Evolutionary conservation across 352 stramenopile species (phyloP), one percentile per base, ranked within the genome.

Genomic region (Pythium phragmitis): DNA sequence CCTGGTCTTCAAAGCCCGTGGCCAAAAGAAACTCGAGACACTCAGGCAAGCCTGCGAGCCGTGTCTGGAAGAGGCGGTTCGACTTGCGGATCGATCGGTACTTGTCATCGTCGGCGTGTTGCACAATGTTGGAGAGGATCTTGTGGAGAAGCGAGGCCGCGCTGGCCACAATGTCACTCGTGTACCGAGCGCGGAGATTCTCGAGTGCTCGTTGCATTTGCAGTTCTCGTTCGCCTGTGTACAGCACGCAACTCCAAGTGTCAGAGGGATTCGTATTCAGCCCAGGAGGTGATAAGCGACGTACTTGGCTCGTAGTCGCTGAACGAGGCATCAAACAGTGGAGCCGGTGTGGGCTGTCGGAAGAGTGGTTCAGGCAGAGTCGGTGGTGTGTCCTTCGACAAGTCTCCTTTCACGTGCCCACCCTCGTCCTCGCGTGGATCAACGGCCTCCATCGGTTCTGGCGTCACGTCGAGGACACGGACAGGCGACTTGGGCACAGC

Each of bases 41-140:
- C 55, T 87, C 76, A 2, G 80, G 81, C 33, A 82, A 77, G 23
- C 23, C 62, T 16, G 73, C 76, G 9, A 94, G 68, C 11, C 77
- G 75, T 1, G 68, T 63, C 7, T 74, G 66, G 30, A 94, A 90
- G 14, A 90, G 50, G 7, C 72, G 74, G 61, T 91, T 94, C 13
- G 69, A 53, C 45, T 91, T 91, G 37, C 81, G 80, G 30, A 94
- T 83, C 16, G 75, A 80, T 33, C 76, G 77, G 58, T 83, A 92
- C 57, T 89, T 91, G 36, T 60, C 63, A 23, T 92, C 73, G 2
- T 34, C 19, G 1, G 82, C 77, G 42, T 89, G 63, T n/a, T 69
- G 34, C n/a, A 89, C 68, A 54, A 94, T 81, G 69, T 94, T 94
- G 37, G 76, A 79, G 12, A 94, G 69, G 63, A 94, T 86, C 54